These are phyloP conservation scores for Alternaria sp. DNA, from an alignment of 2,329 filamentous ascomycete species.

Conservation along the genomic window DNA sequence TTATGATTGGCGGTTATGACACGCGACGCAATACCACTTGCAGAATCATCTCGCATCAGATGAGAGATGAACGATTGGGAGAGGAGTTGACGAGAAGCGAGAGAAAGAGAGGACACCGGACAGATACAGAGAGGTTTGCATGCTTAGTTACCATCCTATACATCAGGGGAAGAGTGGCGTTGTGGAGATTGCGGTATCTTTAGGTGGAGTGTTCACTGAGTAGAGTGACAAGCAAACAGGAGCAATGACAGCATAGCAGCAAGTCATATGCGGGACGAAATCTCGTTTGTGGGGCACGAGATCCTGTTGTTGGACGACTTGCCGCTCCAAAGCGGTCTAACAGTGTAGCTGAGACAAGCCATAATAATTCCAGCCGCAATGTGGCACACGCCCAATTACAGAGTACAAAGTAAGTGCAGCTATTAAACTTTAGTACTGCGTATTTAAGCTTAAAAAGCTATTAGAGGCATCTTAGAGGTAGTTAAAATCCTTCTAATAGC, in stretches of 20 bases:
- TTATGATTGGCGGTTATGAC: background rate
- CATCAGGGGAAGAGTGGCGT: background rate
- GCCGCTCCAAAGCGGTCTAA: constrained; percentile 1
- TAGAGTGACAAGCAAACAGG: background rate
- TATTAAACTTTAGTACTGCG: too few relatives aligned
- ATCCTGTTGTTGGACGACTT: background rate
- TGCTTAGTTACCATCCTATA: background rate
- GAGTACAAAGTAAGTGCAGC: too few relatives aligned
- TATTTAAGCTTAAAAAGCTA: too few relatives aligned
- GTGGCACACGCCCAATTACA: too few relatives aligned
- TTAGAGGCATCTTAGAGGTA: too few relatives aligned
- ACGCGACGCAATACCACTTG: background rate
- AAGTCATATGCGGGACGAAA: background rate
- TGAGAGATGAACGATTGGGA: background rate
- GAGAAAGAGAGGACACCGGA: background rate
- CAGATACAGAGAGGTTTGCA: background rate
- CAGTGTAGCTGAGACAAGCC: background rate
- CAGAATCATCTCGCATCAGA: background rate
- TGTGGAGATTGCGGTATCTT: background rate
- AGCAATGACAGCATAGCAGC: background rate
- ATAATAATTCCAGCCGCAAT: background rate
- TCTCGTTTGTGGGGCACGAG: background rate
- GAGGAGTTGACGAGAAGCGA: background rate
- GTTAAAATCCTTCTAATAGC: too few relatives aligned
- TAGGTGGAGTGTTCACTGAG: background rate